Conservation (phyloP, 331 rosid genomes). For the Quercus phellos region DNA sequence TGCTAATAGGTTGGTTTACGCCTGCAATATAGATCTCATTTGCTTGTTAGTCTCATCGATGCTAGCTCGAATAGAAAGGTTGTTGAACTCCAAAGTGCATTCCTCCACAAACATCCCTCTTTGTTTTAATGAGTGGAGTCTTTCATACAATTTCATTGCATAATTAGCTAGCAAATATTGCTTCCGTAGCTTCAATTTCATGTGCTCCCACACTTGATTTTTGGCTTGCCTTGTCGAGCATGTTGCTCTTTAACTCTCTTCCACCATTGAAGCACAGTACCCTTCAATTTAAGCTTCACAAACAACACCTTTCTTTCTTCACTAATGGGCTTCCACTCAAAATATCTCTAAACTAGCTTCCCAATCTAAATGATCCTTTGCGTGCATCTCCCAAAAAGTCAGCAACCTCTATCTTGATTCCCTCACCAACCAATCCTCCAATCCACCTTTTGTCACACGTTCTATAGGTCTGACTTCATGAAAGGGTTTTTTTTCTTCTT, state of each 20-base stretch:
- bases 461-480: too few relatives aligned
- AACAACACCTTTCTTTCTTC: not conserved
- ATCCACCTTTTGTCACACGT: too few relatives aligned
- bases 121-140: not conserved
- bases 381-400: too few relatives aligned
- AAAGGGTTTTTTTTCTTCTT: too few relatives aligned
- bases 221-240: not conserved
- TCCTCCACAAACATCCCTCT: not conserved
- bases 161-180: not conserved
- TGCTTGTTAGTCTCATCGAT: not conserved
- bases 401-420: too few relatives aligned
- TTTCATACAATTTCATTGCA: not conserved
- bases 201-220: not conserved
- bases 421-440: too few relatives aligned
- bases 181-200: not conserved
- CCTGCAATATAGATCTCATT: not conserved
- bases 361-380: too few relatives aligned
- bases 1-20: not conserved
- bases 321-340: not conserved
- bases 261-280: not conserved
- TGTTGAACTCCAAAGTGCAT: not conserved
- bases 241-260: not conserved
- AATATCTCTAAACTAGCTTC: too few relatives aligned
- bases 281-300: not conserved
- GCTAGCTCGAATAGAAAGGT: not conserved